These are phyloP conservation scores for Rehmannia glutinosa DNA, from an alignment of 257 asterid species.

Conservation along the genomic window DNA sequence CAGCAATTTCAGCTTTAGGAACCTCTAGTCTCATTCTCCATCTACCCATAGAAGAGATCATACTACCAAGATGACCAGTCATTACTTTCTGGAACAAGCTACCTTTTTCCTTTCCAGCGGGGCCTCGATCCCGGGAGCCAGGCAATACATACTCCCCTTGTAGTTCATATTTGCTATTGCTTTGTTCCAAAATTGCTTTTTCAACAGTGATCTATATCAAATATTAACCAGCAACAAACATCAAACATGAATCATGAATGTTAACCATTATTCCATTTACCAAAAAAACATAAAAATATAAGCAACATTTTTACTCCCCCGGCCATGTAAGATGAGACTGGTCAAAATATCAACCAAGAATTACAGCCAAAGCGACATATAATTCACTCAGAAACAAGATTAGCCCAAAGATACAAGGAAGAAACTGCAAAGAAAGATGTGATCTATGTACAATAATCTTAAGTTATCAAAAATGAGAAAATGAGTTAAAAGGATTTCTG, in stretches of 20 bases:
- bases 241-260: neutral
- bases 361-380: neutral
- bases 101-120: constrained; percentile 78
- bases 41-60: constrained; percentile 98
- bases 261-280: constrained; percentile 14
- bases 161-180: constrained; percentile 90
- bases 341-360: neutral
- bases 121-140: constrained; percentile 87
- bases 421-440: too few species aligned
- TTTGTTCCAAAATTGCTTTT: constrained; percentile 89
- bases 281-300: neutral
- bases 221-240: constrained; percentile 23
- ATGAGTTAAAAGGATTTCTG: too few species aligned
- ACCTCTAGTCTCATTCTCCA: constrained; percentile 99
- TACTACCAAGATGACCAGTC: constrained; percentile 94
- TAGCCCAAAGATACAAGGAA: too few species aligned
- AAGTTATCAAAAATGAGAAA: too few species aligned
- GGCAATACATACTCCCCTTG: constrained; percentile 99
- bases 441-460: too few species aligned
- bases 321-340: neutral
- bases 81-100: constrained; percentile 86
- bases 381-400: neutral
- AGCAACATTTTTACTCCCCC: neutral
- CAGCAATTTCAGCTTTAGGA: constrained; percentile 96
- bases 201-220: constrained; percentile 78